These are phyloP conservation scores for Kodamaea lidongshanica DNA, from an alignment of 805 yeast genomes.

Conservation along the genomic window DNA sequence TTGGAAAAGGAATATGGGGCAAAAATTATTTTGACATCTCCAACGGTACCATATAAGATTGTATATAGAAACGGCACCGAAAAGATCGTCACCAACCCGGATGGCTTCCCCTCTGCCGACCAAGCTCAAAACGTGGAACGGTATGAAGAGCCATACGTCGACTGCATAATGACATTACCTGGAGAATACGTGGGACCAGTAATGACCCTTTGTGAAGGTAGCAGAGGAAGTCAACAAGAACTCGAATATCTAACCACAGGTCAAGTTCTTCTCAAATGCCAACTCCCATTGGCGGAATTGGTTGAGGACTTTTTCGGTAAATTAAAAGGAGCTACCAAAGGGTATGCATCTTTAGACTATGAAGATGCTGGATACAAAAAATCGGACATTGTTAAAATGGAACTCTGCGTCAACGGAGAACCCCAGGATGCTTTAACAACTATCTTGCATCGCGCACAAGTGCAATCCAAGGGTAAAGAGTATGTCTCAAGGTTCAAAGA, in stretches of 20 bases:
- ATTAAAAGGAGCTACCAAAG: conserved; percentile 80
- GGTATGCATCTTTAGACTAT: conserved; percentile 91
- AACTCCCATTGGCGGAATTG: conserved; percentile 78
- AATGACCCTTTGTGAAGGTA: conserved; percentile 76
- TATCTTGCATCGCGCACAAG: conserved; percentile 79
- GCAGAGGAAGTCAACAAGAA: conserved; percentile 78
- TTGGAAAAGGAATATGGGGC: conserved; percentile 93
- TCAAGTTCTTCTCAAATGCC: conserved; percentile 74
- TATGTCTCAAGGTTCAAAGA: conserved; percentile 81
- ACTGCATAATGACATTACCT: conserved; percentile 86
- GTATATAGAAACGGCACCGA: conserved; percentile 61
- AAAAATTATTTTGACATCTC: conserved; percentile 84
- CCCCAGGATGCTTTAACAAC: conserved; percentile 90
- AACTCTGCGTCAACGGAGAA: conserved; percentile 79
- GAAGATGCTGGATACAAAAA: conserved; percentile 85
- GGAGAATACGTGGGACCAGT: conserved; percentile 83
- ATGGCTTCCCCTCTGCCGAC: conserved; percentile 73
- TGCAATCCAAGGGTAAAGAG: conserved; percentile 64
- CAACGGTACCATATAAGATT: conserved; percentile 89
- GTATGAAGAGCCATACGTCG: conserved; percentile 80
- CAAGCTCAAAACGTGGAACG: conserved; percentile 43
- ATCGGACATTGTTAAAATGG: conserved; percentile 80
- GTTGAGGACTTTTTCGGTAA: conserved; percentile 96
- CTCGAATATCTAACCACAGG: conserved; percentile 71
- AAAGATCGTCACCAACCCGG: conserved; percentile 76